These are phyloP conservation scores for Tetracentron sinense DNA, from an alignment of 164 flowering plant genomes.

Conservation along the genomic window DNA sequence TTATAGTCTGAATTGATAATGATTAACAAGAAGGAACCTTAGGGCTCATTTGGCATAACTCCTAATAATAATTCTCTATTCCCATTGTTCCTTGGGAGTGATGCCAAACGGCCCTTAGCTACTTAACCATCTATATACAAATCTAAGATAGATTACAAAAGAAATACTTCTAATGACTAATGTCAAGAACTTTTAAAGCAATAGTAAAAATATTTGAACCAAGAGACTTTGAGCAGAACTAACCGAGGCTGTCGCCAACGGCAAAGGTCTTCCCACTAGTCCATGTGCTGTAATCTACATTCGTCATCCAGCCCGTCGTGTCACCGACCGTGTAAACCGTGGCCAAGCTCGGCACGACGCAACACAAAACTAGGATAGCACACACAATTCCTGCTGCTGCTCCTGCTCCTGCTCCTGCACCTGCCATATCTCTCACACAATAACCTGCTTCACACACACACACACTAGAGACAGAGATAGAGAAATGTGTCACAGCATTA, in stretches of 20 bases:
- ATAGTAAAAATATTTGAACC: not conserved
- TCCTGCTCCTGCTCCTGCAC: not conserved
- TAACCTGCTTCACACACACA: not conserved
- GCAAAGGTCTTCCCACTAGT: conserved; percentile 35
- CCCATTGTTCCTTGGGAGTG: no score
- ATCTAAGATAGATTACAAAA: no score
- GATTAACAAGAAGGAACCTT: no score
- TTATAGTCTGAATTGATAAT: no score
- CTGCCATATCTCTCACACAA: not conserved
- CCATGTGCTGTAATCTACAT: conserved; percentile 42
- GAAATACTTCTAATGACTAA: no score
- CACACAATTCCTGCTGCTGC: conserved; percentile 7
- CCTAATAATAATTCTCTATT: no score
- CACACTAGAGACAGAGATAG: conserved; percentile 1
- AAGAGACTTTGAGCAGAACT: not conserved
- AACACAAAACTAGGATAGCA: conserved; percentile 12
- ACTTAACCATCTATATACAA: no score
- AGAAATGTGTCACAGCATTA: not conserved
- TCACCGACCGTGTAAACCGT: conserved; percentile 44
- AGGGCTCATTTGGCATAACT: no score
- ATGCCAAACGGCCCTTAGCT: no score
- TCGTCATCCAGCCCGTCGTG: conserved; percentile 32
- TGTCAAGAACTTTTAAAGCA: no score
- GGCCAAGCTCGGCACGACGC: conserved; percentile 20
- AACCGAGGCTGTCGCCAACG: conserved; percentile 45